Conservation (phyloP, 1,284 basidiomycete species). For the Trichosporon coremiiforme region DNA sequence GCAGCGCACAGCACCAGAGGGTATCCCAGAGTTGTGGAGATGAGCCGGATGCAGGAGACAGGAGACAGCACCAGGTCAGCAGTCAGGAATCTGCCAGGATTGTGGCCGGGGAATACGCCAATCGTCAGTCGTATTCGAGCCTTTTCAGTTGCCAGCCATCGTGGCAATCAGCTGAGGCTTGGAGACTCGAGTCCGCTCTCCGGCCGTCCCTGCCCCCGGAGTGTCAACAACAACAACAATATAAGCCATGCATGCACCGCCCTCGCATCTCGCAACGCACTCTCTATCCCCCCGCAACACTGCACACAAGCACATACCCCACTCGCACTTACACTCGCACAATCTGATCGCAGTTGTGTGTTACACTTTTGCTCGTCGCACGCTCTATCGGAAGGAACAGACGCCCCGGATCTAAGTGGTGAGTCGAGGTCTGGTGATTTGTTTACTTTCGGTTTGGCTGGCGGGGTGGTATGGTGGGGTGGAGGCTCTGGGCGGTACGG, state of each 20-base stretch:
- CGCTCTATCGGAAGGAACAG: neutral
- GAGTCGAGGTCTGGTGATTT: neutral
- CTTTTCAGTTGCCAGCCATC: constrained; percentile 14
- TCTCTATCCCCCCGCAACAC: neutral
- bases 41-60: neutral
- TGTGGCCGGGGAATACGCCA: neutral
- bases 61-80: too few relatives aligned
- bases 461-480: neutral
- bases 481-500: neutral
- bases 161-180: neutral
- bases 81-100: neutral
- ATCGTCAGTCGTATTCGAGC: constrained; percentile 15
- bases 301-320: neutral
- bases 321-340: neutral
- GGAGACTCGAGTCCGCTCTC: too few relatives aligned
- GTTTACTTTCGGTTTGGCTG: neutral
- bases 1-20: too few relatives aligned
- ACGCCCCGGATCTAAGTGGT: neutral
- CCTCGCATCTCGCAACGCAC: neutral
- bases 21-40: neutral
- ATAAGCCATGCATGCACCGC: neutral
- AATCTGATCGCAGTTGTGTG: neutral
- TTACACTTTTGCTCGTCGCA: neutral
- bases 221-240: constrained; percentile 1
- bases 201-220: too few relatives aligned